These are phyloP conservation scores for Zelonia costaricensis DNA, from an alignment of 208 protist genomes.

Conservation along the genomic window DNA sequence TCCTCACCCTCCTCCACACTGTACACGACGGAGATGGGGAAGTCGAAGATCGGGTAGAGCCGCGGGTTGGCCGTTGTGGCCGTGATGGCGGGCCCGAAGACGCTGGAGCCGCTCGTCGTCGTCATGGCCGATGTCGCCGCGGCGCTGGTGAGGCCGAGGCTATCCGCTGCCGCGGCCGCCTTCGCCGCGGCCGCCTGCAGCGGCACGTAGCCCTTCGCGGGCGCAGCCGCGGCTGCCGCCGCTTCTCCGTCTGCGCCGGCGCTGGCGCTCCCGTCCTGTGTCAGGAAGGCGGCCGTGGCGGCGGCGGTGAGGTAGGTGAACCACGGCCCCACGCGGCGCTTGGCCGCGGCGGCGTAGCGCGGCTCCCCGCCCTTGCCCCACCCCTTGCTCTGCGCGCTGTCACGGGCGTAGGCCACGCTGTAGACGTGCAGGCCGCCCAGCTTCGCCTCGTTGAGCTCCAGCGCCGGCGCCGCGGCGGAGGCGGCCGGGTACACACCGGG, in stretches of 20 bases:
- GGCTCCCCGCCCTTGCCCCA: constrained; percentile 4
- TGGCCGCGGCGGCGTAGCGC: constrained; percentile 25
- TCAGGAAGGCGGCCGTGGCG: constrained; percentile 13
- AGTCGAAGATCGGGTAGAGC: constrained; percentile 51
- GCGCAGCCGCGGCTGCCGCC: not conserved
- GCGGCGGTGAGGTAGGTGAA: constrained; percentile 55
- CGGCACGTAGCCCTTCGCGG: constrained; percentile 4
- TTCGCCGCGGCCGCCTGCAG: constrained; percentile 18
- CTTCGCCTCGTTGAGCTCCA: constrained; percentile 56
- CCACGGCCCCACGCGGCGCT: constrained; percentile 64
- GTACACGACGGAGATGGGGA: constrained; percentile 19
- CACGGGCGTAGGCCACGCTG: constrained; percentile 53
- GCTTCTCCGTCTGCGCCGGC: not conserved
- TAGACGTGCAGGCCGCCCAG: constrained; percentile 63
- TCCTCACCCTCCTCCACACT: not conserved
- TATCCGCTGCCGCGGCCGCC: constrained; percentile 12
- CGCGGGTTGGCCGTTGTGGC: constrained; percentile 40
- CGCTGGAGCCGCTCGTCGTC: constrained; percentile 46
- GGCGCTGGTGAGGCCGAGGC: not conserved
- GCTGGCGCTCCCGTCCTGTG: constrained; percentile 19
- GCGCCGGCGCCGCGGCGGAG: not conserved
- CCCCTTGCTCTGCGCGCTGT: constrained; percentile 25
- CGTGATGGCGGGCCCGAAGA: constrained; percentile 44
- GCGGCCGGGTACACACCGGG: constrained; percentile 50
- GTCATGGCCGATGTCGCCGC: not conserved